Percentiles rank a stretch among this genome's conserved stretches.
These are phyloP conservation scores for Melaleuca alternifolia DNA, from an alignment of 345 rosid species.

Conservation along the genomic window DNA sequence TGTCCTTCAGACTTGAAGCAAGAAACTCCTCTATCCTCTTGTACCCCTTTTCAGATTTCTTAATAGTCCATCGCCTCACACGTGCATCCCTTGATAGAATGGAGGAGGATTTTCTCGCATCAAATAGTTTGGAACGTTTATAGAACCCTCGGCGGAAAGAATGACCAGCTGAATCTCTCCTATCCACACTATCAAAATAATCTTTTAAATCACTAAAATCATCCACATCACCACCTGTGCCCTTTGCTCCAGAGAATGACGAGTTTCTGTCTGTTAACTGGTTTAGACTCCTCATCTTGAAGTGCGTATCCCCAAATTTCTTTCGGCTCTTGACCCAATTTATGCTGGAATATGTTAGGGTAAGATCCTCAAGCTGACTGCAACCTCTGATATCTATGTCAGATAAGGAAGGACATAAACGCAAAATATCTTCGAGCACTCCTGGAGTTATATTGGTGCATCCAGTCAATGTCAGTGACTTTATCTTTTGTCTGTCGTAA, in stretches of 20 bases:
- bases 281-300: constrained; percentile 59
- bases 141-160: constrained; percentile 78
- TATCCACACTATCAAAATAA: constrained; percentile 88
- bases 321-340: constrained; percentile 53
- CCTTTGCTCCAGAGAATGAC: constrained; percentile 25
- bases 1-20: constrained; percentile 76
- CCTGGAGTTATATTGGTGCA: constrained; percentile 63
- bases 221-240: constrained; percentile 43
- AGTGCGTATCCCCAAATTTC: constrained; percentile 32
- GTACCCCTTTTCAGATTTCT: constrained; percentile 77
- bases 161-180: constrained; percentile 85
- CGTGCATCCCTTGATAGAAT: constrained; percentile 97
- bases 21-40: constrained; percentile 92
- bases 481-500: constrained; percentile 64
- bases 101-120: constrained; percentile 85
- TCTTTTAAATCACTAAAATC: constrained; percentile 91
- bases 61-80: constrained; percentile 79
- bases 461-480: constrained; percentile 62
- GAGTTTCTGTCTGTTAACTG: constrained; percentile 40
- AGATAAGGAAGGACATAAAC: constrained; percentile 48
- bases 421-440: constrained; percentile 60
- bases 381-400: constrained; percentile 83
- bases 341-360: constrained; percentile 38
- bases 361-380: constrained; percentile 65
- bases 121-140: constrained; percentile 88